A percentile compares a stretch with the other conserved stretches of the same genome.
phyloP scores from a whole-genome alignment of 2,329 filamentous ascomycete species.

The Penicillium aurantiogriseum region DNA sequence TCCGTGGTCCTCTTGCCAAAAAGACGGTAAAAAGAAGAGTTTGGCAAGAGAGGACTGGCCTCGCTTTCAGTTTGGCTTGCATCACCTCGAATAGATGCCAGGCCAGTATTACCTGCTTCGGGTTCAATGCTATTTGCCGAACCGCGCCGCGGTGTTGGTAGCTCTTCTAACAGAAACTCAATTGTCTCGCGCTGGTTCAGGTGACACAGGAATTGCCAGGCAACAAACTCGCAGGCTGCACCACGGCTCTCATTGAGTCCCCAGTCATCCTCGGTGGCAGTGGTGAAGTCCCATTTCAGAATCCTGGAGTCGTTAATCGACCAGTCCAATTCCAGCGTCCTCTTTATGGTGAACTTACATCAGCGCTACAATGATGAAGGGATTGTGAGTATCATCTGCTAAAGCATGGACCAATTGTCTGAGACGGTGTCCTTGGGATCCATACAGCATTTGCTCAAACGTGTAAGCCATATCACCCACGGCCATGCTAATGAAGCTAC shows the following conservation, averaged over 20 bases:
- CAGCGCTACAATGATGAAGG: slow-evolving; percentile 48
- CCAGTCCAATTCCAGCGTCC: neutral
- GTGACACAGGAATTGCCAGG: slow-evolving; percentile 60
- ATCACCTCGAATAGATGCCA: slow-evolving; percentile 8
- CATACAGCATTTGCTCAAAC: slow-evolving; percentile 47
- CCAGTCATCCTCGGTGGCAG: slow-evolving; percentile 52
- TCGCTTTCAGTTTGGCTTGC: slow-evolving; percentile 21
- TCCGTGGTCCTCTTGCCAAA: slow-evolving; percentile 36
- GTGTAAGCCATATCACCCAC: slow-evolving; percentile 43
- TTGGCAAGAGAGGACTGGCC: slow-evolving; percentile 32
- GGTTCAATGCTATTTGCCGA: slow-evolving; percentile 19
- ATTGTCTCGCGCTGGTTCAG: slow-evolving; percentile 58
- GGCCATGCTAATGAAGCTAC: slow-evolving; percentile 41
- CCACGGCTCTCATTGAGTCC: slow-evolving; percentile 57
- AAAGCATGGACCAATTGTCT: slow-evolving; percentile 40
- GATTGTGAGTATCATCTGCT: slow-evolving; percentile 45
- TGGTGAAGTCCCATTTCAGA: slow-evolving; percentile 56
- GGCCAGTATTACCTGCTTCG: slow-evolving; percentile 22
- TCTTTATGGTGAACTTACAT: slow-evolving; percentile 43
- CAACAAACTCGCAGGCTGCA: slow-evolving; percentile 60
- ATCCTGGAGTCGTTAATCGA: slow-evolving; percentile 42
- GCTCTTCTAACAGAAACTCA: slow-evolving; percentile 56
- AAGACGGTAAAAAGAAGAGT: slow-evolving; percentile 23
- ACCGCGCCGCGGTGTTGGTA: slow-evolving; percentile 33
- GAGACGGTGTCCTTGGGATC: slow-evolving; percentile 38